Evolutionary conservation across 2,329 filamentous ascomycete genomes (phyloP).

Genomic region (Trichoderma endophyticum): DNA sequence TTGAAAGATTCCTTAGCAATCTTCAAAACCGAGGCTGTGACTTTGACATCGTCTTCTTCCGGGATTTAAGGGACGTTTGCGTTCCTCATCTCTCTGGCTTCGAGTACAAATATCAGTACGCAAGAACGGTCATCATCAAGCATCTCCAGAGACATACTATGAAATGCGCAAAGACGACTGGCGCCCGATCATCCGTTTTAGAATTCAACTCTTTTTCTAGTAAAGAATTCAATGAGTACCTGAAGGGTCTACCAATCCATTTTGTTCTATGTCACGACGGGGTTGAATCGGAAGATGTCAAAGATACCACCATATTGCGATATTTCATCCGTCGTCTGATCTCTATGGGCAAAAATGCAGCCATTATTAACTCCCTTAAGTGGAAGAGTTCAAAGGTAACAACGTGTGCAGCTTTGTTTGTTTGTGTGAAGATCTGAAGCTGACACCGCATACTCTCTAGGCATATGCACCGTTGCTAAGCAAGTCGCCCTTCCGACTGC

Average conservation of each 20-base stretch:
- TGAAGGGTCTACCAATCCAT: constrained; percentile 53
- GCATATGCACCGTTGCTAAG: constrained; percentile 16
- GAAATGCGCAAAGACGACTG: constrained; percentile 23
- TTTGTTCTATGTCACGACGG: constrained; percentile 70
- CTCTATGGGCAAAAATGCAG: constrained; percentile 35
- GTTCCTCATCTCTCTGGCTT: constrained; percentile 39
- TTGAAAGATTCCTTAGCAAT: constrained; percentile 62
- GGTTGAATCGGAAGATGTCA: constrained; percentile 23
- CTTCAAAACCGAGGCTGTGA: constrained; percentile 63
- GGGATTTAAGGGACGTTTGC: constrained; percentile 52
- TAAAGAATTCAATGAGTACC: constrained; percentile 52
- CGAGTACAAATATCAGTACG: constrained; percentile 55
- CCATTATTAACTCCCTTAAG: constrained; percentile 5
- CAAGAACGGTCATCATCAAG: constrained; percentile 60
- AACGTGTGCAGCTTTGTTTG: background rate
- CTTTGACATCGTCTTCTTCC: constrained; percentile 70
- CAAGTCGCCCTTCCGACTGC: background rate
- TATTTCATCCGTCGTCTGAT: constrained; percentile 55
- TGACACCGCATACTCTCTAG: background rate
- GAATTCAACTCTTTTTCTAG: constrained; percentile 48
- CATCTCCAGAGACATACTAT: constrained; percentile 46
- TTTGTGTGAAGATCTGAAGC: background rate
- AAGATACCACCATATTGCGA: background rate
- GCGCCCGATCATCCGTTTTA: constrained; percentile 28
- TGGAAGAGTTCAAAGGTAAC: constrained; percentile 19